Conservation (phyloP, 768 basidiomycete genomes). For the Pulveroboletus sp. region DNA sequence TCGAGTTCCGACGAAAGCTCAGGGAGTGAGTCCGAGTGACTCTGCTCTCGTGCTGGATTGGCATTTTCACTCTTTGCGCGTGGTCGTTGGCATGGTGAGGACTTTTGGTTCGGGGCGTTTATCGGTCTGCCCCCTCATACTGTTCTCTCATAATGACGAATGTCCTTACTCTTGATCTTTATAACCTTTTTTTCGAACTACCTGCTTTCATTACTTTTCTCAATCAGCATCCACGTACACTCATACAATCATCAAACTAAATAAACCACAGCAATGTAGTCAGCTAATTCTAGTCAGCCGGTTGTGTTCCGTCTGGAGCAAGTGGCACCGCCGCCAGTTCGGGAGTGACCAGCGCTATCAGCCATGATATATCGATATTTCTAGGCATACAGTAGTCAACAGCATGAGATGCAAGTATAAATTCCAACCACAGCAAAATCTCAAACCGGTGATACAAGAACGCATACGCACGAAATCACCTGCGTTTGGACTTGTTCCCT, state of each 20-base stretch:
- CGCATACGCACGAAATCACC: constrained; percentile 6
- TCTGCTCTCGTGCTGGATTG: constrained; percentile 9
- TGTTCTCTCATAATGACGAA: constrained; percentile 24
- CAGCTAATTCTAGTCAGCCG: constrained; percentile 38
- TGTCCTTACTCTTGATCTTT: constrained; percentile 34
- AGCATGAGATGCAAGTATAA: neutral
- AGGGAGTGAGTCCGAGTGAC: constrained; percentile 78
- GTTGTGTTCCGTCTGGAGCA: constrained; percentile 19
- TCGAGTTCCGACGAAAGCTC: constrained; percentile 79
- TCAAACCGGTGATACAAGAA: neutral
- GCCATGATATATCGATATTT: too few relatives aligned
- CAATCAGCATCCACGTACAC: constrained; percentile 34
- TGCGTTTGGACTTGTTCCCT: constrained; percentile 17
- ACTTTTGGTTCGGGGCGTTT: constrained; percentile 17
- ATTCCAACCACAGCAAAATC: neutral
- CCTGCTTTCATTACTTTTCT: constrained; percentile 24
- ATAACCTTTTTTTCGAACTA: constrained; percentile 28
- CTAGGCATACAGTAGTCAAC: constrained; percentile 4
- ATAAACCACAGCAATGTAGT: constrained; percentile 46
- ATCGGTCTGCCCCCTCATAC: constrained; percentile 20
- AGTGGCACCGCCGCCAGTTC: constrained; percentile 20
- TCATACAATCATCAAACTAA: constrained; percentile 40
- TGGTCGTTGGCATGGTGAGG: constrained; percentile 17
- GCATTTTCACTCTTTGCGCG: constrained; percentile 12
- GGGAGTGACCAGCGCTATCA: neutral